These are phyloP conservation scores for Apiospora sp. DNA, from an alignment of 2,329 filamentous ascomycete genomes.

Conservation along the genomic window DNA sequence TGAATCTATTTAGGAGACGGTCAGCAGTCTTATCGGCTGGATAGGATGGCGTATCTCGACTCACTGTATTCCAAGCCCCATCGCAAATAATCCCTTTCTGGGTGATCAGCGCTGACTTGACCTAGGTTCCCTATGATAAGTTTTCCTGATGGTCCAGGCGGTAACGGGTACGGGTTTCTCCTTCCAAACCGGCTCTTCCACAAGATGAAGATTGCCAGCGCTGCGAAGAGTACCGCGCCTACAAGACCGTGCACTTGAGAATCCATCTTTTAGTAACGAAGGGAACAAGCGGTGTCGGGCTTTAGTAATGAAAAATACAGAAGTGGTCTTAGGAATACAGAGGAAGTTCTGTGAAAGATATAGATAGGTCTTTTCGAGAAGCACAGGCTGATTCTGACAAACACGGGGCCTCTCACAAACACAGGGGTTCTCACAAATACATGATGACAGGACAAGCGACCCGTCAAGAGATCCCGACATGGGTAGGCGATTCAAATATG, in stretches of 20 bases:
- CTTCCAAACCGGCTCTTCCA: constrained; percentile 27
- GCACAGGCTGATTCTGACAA: not conserved
- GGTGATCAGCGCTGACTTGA: constrained; percentile 39
- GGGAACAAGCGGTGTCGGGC: not conserved
- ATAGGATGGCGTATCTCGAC: constrained; percentile 37
- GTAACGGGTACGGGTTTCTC: constrained; percentile 35
- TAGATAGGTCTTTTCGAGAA: not conserved
- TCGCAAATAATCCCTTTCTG: constrained; percentile 41
- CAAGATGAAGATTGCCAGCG: constrained; percentile 26
- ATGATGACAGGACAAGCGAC: not conserved
- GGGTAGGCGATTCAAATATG: not conserved
- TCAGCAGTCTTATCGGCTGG: constrained; percentile 40
- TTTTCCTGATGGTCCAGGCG: constrained; percentile 41
- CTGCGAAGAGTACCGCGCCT: constrained; percentile 24
- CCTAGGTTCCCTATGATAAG: constrained; percentile 43
- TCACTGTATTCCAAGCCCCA: constrained; percentile 44
- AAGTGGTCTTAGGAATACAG: not conserved
- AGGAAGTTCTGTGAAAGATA: not conserved
- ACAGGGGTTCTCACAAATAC: not conserved
- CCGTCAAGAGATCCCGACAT: not conserved
- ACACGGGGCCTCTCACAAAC: not conserved
- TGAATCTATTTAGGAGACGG: constrained; percentile 35
- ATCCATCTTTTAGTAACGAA: not conserved
- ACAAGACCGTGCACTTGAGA: constrained; percentile 23
- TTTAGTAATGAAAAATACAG: not conserved